A percentile compares a stretch with the other conserved stretches of the same genome.
These are phyloP conservation scores for Aspergillus nomiae DNA, from an alignment of 2,329 filamentous ascomycete genomes.

Conservation along the genomic window DNA sequence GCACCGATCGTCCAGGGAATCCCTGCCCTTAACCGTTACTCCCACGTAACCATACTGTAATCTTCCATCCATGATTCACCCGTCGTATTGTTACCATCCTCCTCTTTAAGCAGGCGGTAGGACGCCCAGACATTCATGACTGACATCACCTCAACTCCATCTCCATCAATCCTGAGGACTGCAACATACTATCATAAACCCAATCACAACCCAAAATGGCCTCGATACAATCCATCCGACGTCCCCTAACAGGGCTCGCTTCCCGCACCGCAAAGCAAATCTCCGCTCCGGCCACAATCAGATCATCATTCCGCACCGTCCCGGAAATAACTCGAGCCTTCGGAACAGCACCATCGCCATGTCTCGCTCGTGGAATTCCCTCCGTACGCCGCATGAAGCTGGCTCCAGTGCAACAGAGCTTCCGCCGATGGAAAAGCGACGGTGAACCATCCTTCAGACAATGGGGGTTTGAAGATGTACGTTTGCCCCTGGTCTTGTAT, in stretches of 20 bases:
- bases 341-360: not conserved
- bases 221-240: constrained; percentile 12
- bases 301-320: not conserved
- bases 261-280: constrained; percentile 7
- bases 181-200: not conserved
- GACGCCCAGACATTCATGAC: not conserved
- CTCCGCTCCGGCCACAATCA: not conserved
- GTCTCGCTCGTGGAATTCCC: not conserved
- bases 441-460: constrained; percentile 17
- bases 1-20: not conserved
- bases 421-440: constrained; percentile 4
- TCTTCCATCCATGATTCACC: not conserved
- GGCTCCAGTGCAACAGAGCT: not conserved
- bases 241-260: constrained; percentile 3
- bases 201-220: constrained; percentile 12
- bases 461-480: constrained; percentile 42
- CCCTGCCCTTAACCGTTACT: not conserved
- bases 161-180: not conserved
- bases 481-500: not conserved
- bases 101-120: not conserved
- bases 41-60: not conserved
- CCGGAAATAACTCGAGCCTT: not conserved
- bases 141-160: constrained; percentile 1
- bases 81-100: not conserved
- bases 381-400: not conserved